Base-by-base conservation (phyloP, 768 basidiomycete species). In the Rhizopogon roseolus region DNA sequence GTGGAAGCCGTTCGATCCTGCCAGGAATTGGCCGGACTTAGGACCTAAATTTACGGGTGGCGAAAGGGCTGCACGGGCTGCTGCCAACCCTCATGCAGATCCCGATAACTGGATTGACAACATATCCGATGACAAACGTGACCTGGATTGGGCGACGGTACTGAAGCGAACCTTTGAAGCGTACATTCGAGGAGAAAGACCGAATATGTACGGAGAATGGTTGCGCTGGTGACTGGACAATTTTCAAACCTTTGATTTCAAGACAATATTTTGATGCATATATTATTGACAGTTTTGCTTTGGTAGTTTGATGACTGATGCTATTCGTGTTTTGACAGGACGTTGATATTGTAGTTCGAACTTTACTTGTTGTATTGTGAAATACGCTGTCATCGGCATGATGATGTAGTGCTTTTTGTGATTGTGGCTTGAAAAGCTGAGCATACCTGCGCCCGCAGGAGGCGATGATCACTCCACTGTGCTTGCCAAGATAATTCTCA, bases 111-210 rank as follows among this genome's bases (percentile, higher is more conserved):
- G 68, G 69, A 28, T 60, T 64, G n/a, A 64, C 61, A n/a, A 71
- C 71, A 75, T 81, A 11, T 76, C 73, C 41, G 73, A 77, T 46
- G 90, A 93, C 68, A 85, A 85, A 69, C 76, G 81, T 25, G 91
- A 93, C 67, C 70, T 93, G 51, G 83, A 86, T 64, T 97, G 94
- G 95, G 79, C 88, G 38, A 80, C 87, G 16, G 93, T 96, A 43
- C 67, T 96, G 54, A 98, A 98, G 75, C 76, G 95, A 71, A 93
- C 91, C n/a, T 95, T 96, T 66, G 95, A 98, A 73, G 81, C 83
- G 50, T 96, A 90, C 68, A 67, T 97, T 50, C 78, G 94, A 6
- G 88, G 86, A 1, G 93, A 97, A 69, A 71, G 82, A 29, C 92
- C 94, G 19, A 97, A 95, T 66, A 90, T 93, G 90, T 94, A 94